Percentiles rank a stretch among this genome's conserved stretches.
Evolutionary conservation across 176 grass and related monocot genomes (phyloP).

Genomic region (Calamus simplicifolius): DNA sequence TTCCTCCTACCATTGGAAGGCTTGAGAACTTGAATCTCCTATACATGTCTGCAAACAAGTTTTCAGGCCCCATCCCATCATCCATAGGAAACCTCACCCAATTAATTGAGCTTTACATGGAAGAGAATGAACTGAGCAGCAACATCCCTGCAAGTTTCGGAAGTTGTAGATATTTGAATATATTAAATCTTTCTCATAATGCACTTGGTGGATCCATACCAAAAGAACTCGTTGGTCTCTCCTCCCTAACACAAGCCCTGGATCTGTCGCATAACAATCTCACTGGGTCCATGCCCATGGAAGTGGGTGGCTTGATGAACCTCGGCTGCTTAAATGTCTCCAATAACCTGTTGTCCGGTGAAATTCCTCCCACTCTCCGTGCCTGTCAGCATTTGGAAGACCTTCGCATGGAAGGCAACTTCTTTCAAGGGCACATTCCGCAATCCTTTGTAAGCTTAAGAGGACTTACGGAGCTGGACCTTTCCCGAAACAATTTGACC

Average conservation of each 20-base stretch:
- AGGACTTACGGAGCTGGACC: background rate
- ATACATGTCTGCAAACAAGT: constrained; percentile 8
- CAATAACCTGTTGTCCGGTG: background rate
- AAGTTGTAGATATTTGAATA: background rate
- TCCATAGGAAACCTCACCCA: constrained; percentile 16
- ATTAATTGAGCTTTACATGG: background rate
- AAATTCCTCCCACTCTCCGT: constrained; percentile 2
- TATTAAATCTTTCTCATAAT: constrained; percentile 2
- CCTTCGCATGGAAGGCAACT: background rate
- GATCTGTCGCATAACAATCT: constrained; percentile 4
- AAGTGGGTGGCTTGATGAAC: constrained; percentile 14
- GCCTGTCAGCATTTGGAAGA: constrained; percentile 3
- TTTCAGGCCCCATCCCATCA: constrained; percentile 8
- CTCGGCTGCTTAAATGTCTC: background rate
- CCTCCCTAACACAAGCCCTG: too few species aligned
- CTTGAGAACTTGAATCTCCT: constrained; percentile 12
- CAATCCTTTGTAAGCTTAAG: background rate
- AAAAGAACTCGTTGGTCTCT: background rate
- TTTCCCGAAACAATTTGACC: constrained; percentile 12
- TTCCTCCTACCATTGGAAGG: constrained; percentile 15
- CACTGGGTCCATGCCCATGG: background rate
- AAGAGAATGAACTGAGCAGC: background rate
- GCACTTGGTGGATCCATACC: constrained; percentile 1
- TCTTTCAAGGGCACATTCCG: background rate
- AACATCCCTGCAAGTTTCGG: constrained; percentile 6